Evolutionary conservation across 352 stramenopile genomes (phyloP).

Genomic region (Phytophthora pistaciae): DNA sequence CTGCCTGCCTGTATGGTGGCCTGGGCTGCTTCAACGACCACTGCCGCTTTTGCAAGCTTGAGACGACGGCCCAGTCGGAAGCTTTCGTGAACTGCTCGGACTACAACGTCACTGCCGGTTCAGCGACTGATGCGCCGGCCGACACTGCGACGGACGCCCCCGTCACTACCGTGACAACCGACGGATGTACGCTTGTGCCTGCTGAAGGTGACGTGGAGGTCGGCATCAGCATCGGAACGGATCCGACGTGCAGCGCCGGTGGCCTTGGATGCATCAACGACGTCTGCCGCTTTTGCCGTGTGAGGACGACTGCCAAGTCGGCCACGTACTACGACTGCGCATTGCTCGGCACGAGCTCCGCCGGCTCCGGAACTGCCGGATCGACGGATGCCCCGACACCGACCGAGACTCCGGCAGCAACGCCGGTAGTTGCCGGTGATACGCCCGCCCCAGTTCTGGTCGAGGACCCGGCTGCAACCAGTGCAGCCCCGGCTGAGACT

Average conservation of each 20-base stretch:
- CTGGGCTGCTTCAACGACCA: constrained; percentile 46
- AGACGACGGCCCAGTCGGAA: constrained; percentile 38
- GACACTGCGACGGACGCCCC: constrained; percentile 13
- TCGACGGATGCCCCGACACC: constrained; percentile 4
- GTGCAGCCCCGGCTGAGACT: background rate
- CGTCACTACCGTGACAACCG: background rate
- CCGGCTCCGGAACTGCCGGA: constrained; percentile 1
- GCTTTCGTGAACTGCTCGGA: constrained; percentile 34
- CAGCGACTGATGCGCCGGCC: constrained; percentile 17
- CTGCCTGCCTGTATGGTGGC: constrained; percentile 32
- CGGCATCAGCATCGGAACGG: constrained; percentile 36
- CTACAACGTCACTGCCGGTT: constrained; percentile 13
- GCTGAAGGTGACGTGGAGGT: constrained; percentile 28
- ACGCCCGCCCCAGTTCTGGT: background rate
- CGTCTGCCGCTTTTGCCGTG: constrained; percentile 36
- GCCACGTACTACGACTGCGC: constrained; percentile 22
- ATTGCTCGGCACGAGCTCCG: constrained; percentile 12
- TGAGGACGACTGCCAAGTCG: constrained; percentile 30
- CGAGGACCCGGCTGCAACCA: background rate
- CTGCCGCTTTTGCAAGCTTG: constrained; percentile 54
- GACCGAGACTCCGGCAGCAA: constrained; percentile 8
- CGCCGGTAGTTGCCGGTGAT: background rate
- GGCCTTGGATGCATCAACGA: constrained; percentile 41
- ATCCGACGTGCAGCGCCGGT: constrained; percentile 29
- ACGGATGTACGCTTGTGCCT: constrained; percentile 29